Evolutionary conservation across 2,329 filamentous ascomycete genomes (phyloP).

Genomic region (Cladosporium cucumerinum): DNA sequence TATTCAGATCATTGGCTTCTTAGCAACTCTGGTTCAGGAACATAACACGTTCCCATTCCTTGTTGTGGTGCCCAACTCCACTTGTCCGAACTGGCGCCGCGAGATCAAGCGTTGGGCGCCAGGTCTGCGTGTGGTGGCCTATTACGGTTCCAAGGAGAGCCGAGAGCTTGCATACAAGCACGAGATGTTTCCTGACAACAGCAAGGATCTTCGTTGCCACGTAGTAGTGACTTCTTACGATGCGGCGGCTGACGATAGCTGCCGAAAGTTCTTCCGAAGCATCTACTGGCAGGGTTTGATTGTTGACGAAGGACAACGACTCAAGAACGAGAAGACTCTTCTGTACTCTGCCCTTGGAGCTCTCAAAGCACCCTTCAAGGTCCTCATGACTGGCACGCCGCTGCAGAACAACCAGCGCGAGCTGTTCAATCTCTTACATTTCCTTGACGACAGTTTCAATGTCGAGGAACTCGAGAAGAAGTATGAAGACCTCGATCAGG

Average conservation of each 20-base stretch:
- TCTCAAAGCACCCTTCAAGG: conserved; percentile 75
- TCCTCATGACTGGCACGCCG: conserved; percentile 84
- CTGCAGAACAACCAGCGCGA: conserved; percentile 94
- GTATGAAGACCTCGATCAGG: conserved; percentile 74
- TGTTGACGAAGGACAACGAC: conserved; percentile 89
- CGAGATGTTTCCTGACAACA: conserved; percentile 72
- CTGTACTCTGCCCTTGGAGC: conserved; percentile 72
- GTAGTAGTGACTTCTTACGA: conserved; percentile 95
- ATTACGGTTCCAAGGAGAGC: conserved; percentile 73
- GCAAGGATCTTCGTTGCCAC: conserved; percentile 74
- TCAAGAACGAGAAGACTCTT: conserved; percentile 87
- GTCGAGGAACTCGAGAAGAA: conserved; percentile 71
- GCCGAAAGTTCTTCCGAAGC: conserved; percentile 61
- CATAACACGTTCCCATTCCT: conserved; percentile 85
- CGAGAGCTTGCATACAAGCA: conserved; percentile 75
- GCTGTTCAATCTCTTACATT: conserved; percentile 94
- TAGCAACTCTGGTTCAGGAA: conserved; percentile 63
- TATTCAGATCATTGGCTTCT: conserved; percentile 81
- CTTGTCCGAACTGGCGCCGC: conserved; percentile 94
- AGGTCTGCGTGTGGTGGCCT: conserved; percentile 81
- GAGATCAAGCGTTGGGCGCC: conserved; percentile 95
- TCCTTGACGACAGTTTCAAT: conserved; percentile 70
- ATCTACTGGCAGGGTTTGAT: conserved; percentile 85
- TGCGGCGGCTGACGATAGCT: conserved; percentile 71
- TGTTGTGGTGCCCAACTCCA: conserved; percentile 89